phyloP scores from a whole-genome alignment of 805 yeast species.

The Candida anglica region DNA sequence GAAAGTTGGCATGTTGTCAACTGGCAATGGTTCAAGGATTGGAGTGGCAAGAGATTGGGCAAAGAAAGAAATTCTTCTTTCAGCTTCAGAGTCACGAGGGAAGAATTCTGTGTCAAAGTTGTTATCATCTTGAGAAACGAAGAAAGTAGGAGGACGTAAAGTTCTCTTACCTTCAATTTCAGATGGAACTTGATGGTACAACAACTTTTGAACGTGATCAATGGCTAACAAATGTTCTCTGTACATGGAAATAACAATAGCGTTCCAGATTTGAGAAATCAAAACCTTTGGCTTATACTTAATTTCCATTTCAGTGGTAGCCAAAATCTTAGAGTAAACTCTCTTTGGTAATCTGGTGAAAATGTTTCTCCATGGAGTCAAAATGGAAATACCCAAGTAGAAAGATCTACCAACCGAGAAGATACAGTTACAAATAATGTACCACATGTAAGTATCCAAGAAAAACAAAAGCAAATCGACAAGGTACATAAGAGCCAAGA shows the following conservation, averaged over 20 bases:
- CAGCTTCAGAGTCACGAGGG: slow-evolving; percentile 97
- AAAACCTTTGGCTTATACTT: slow-evolving; percentile 98
- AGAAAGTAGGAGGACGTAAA: slow-evolving; percentile 97
- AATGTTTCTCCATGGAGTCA: slow-evolving; percentile 99
- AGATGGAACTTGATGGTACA: slow-evolving; percentile 97
- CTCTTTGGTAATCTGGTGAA: slow-evolving; percentile 98
- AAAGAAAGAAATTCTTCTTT: slow-evolving; percentile 98
- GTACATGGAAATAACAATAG: slow-evolving; percentile 98
- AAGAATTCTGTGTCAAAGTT: slow-evolving; percentile 94
- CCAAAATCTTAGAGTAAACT: slow-evolving; percentile 95
- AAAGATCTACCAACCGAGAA: slow-evolving; percentile 97
- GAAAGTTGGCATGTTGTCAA: slow-evolving; percentile 99
- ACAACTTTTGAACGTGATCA: slow-evolving; percentile 95
- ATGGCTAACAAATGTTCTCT: slow-evolving; percentile 97
- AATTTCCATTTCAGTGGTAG: slow-evolving; percentile 98
- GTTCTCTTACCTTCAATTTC: slow-evolving; percentile 98
- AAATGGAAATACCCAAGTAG: slow-evolving; percentile 96
- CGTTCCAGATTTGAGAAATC: slow-evolving; percentile 98
- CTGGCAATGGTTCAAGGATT: slow-evolving; percentile 97
- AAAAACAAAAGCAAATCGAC: slow-evolving; percentile 94
- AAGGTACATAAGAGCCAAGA: slow-evolving; percentile 86
- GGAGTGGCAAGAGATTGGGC: slow-evolving; percentile 99
- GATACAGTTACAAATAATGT: slow-evolving; percentile 89
- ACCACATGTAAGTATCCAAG: slow-evolving; percentile 99
- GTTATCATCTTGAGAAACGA: slow-evolving; percentile 94